Conservation (phyloP, 2,329 filamentous ascomycete species). For the Aspergillus unguis region DNA sequence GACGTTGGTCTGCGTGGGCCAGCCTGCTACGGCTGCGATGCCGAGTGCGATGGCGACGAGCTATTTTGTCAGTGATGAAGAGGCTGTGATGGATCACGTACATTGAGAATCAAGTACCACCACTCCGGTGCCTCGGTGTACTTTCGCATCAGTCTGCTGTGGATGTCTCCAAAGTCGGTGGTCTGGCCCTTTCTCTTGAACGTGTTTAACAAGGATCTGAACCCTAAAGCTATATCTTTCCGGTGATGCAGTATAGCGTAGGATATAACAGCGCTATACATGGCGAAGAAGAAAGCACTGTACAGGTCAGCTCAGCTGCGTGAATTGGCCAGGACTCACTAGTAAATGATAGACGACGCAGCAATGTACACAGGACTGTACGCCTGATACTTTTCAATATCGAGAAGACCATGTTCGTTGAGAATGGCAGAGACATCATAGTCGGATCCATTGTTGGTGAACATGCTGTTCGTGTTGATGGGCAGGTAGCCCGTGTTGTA, state of each 20-base stretch:
- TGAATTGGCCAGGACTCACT: not conserved
- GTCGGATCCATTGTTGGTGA: not conserved
- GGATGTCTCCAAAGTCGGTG: constrained; percentile 3
- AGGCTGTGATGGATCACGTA: not conserved
- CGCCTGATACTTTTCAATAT: not conserved
- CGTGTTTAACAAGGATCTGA: not conserved
- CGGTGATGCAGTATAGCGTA: constrained; percentile 4
- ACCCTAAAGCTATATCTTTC: not conserved
- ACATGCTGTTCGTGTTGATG: constrained; percentile 10
- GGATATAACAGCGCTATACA: constrained; percentile 2
- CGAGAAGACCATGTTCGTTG: constrained; percentile 2
- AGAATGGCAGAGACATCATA: constrained; percentile 8
- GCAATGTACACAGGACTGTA: constrained; percentile 7
- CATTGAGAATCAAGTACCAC: constrained; percentile 4
- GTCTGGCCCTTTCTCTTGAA: not conserved
- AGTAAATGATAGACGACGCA: not conserved
- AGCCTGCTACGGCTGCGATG: not conserved
- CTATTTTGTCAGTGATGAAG: not conserved
- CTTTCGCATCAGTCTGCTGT: constrained; percentile 5
- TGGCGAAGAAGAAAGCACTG: constrained; percentile 7
- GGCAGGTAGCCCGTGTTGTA: constrained; percentile 9
- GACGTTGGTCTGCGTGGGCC: constrained; percentile 6
- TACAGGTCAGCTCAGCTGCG: not conserved
- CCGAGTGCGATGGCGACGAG: not conserved
- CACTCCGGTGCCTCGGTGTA: constrained; percentile 7